These are phyloP conservation scores for Anisodus tanguticus DNA, from an alignment of 257 asterid genomes.

Conservation along the genomic window DNA sequence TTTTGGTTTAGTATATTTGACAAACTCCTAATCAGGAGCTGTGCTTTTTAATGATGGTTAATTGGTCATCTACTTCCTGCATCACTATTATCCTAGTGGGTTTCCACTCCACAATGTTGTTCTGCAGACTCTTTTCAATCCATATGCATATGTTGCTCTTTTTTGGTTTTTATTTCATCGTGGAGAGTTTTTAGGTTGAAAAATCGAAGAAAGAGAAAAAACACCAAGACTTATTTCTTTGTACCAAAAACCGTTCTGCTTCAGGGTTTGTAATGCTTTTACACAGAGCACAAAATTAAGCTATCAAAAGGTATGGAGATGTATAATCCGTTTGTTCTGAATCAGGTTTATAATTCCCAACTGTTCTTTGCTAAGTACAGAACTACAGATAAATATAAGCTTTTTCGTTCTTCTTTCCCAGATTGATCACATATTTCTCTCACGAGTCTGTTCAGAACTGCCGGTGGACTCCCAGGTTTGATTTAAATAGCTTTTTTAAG, in stretches of 20 bases:
- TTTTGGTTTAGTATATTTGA: neutral
- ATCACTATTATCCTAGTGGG: neutral
- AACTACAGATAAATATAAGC: constrained; percentile 2
- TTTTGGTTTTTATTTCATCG: neutral
- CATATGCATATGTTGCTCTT: neutral
- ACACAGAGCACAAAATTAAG: constrained; percentile 91
- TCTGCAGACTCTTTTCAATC: neutral
- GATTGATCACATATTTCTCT: constrained; percentile 95
- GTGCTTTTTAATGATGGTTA: neutral
- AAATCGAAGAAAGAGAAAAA: neutral
- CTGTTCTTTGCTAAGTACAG: neutral
- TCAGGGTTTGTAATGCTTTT: constrained; percentile 97
- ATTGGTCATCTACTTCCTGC: neutral
- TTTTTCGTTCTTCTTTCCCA: constrained; percentile 41
- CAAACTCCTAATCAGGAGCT: neutral
- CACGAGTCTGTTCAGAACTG: constrained; percentile 98
- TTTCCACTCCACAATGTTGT: no score
- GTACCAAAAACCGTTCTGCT: constrained; percentile 30
- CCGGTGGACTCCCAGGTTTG: constrained; percentile 98
- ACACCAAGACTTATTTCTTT: constrained; percentile 19
- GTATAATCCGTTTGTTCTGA: neutral
- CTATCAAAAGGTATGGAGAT: constrained; percentile 70
- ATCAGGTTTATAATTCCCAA: neutral
- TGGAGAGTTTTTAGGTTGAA: neutral
- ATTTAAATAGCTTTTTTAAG: neutral